phyloP scores from a whole-genome alignment of 1,284 basidiomycete species.

The Vanrija sp. region DNA sequence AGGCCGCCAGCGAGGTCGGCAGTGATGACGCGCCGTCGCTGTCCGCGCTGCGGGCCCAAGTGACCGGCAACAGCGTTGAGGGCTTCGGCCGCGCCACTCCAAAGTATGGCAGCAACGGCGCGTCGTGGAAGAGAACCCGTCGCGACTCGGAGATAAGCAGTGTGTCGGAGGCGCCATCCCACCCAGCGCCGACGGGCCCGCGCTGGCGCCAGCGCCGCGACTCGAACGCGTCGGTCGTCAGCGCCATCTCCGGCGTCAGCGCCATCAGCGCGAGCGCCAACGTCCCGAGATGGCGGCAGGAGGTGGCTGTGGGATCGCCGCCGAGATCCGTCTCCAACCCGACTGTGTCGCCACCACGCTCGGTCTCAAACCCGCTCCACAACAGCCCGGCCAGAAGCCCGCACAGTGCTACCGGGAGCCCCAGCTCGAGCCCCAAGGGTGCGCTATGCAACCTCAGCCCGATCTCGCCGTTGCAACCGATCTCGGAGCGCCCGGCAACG shows the following conservation, averaged over 20 bases:
- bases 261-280: too few relatives aligned
- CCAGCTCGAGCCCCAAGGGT: neutral
- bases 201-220: constrained; percentile 8
- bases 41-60: constrained; percentile 22
- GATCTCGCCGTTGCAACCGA: too few relatives aligned
- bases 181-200: constrained; percentile 1
- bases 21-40: constrained; percentile 16
- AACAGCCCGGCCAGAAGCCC: neutral
- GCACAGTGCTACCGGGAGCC: constrained; percentile 1
- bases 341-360: too few relatives aligned
- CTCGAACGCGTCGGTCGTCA: neutral
- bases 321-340: too few relatives aligned
- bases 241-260: too few relatives aligned
- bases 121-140: constrained; percentile 3
- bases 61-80: constrained; percentile 33
- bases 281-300: too few relatives aligned
- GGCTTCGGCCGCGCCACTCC: constrained; percentile 16
- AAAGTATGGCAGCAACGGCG: neutral
- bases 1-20: constrained; percentile 30
- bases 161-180: neutral
- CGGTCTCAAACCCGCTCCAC: too few relatives aligned
- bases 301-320: too few relatives aligned
- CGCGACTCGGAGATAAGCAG: constrained; percentile 8
- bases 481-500: too few relatives aligned
- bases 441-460: too few relatives aligned